Base-by-base conservation (phyloP, 257 asterid species). In the Solanum chiquidenum region DNA sequence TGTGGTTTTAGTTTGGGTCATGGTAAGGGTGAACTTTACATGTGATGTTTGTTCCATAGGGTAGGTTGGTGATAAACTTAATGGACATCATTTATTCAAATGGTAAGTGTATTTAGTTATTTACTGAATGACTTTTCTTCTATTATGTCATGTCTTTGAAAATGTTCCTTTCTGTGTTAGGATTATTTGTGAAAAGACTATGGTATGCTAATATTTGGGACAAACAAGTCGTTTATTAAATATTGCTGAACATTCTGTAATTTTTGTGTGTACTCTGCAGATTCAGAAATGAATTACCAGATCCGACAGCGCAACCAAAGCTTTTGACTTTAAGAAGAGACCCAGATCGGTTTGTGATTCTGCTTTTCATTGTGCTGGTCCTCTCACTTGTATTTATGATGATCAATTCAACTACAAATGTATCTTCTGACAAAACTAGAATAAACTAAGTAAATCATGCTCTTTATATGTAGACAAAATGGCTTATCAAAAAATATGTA, bases 281-380 rank as follows among this genome's bases (percentile, higher is more conserved):
- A 94, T 97, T 97, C 86, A 95, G 98, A 66, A 97, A 97, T 87
- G 99, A 97, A 94, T 91, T 97, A 79, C 99, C 99, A 40, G 99
- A 97, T 91, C 98, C 97, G 77, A 95, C 99, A 58, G 99, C 99
- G 49, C 98, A 97, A 92, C 93, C 94, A 89, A 97, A 97, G 96
- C 99, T 97, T 83, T 86, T 95, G 91, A 85, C 94, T 35, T 89
- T 93, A 83, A 93, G 91, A 86, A 93, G 95, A 90, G 99, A 97
- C 89, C 95, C 92, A 77, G 99, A 96, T 89, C 90, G 99, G 99
- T 96, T 91, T 73, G 91, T 69, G 86, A 52, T 64, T 64, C 74
- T 64, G 16, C 58, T 34, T 49, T 80, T 75, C 20, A 34, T 75
- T 83, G 10, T 69, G 31, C 55, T 71, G n/a, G 27, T 44, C 68